Conservation (phyloP, 805 yeast species). For the Candida takata region DNA sequence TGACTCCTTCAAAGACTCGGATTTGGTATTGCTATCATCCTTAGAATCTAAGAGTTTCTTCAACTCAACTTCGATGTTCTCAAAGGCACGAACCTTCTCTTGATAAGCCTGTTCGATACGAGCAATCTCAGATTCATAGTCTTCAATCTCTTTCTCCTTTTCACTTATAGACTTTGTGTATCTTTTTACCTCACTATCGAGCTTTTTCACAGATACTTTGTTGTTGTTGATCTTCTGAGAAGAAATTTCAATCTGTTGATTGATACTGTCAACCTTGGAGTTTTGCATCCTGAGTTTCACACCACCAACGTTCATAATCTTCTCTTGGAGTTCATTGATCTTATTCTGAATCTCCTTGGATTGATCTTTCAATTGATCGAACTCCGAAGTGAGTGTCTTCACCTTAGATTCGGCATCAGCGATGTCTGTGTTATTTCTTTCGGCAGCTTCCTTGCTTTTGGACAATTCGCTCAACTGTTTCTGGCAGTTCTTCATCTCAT, state of each 20-base stretch:
- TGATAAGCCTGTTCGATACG: conserved; percentile 26
- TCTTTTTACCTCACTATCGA: conserved; percentile 57
- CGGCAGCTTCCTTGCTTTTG: conserved; percentile 15
- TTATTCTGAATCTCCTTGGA: conserved; percentile 48
- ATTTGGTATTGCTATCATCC: conserved; percentile 33
- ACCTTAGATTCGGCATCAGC: conserved; percentile 29
- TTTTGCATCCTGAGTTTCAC: conserved; percentile 71
- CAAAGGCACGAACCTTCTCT: conserved; percentile 20
- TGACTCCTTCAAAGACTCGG: conserved; percentile 36
- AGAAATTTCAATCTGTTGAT: conserved; percentile 56
- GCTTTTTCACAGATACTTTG: conserved; percentile 48
- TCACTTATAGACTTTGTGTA: conserved; percentile 39
- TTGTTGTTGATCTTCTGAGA: conserved; percentile 51
- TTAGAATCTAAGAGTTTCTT: conserved; percentile 23
- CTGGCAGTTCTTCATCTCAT: conserved; percentile 45
- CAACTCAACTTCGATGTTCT: conserved; percentile 29
- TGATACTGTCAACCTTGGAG: conserved; percentile 71
- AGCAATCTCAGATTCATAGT: conserved; percentile 28
- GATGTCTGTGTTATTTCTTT: conserved; percentile 30
- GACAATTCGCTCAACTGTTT: conserved; percentile 34
- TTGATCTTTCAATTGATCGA: conserved; percentile 40
- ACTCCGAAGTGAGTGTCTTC: conserved; percentile 32
- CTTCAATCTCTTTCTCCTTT: conserved; percentile 39
- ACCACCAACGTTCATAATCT: conserved; percentile 90
- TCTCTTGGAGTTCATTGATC: conserved; percentile 59